phyloP scores from a whole-genome alignment of 1,284 basidiomycete genomes.

The Earliella scabrosa region DNA sequence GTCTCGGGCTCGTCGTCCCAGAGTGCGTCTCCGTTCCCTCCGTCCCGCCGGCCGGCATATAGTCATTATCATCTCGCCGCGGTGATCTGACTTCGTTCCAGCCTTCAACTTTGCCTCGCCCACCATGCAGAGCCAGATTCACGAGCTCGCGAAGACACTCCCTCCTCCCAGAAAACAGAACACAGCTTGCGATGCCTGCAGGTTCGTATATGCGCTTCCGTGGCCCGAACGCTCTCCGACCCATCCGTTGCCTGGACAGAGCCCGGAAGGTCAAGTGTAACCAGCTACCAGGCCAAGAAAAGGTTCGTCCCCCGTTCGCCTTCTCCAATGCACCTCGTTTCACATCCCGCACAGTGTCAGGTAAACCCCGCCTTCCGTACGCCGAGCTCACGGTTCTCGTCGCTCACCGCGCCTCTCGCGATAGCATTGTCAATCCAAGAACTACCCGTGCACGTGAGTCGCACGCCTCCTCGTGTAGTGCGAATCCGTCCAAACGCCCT shows the following conservation, averaged over 20 bases:
- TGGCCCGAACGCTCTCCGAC: constrained; percentile 2
- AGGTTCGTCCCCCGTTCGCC: constrained; percentile 50
- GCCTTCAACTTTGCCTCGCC: constrained; percentile 64
- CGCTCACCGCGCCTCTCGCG: constrained; percentile 8
- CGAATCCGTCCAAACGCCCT: constrained; percentile 14
- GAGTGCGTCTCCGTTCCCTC: constrained; percentile 13
- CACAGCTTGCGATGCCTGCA: constrained; percentile 89
- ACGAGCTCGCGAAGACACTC: constrained; percentile 74
- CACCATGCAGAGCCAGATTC: constrained; percentile 74
- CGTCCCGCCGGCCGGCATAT: not conserved
- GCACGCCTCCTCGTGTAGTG: constrained; percentile 33
- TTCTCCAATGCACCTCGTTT: not conserved
- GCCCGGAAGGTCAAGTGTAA: constrained; percentile 85
- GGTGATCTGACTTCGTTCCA: constrained; percentile 31
- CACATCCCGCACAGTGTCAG: constrained; percentile 47
- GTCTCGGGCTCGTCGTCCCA: constrained; percentile 21
- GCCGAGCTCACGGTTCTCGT: not conserved
- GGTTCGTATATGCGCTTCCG: constrained; percentile 42
- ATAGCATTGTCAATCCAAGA: constrained; percentile 81
- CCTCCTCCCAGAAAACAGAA: constrained; percentile 86
- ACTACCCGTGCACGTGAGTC: constrained; percentile 79
- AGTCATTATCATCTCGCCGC: constrained; percentile 1
- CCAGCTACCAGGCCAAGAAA: constrained; percentile 74
- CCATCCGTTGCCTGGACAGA: constrained; percentile 44
- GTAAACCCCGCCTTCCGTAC: constrained; percentile 37